These are phyloP conservation scores for Euphorbia corollata DNA, from an alignment of 441 rosid genomes.

Conservation along the genomic window DNA sequence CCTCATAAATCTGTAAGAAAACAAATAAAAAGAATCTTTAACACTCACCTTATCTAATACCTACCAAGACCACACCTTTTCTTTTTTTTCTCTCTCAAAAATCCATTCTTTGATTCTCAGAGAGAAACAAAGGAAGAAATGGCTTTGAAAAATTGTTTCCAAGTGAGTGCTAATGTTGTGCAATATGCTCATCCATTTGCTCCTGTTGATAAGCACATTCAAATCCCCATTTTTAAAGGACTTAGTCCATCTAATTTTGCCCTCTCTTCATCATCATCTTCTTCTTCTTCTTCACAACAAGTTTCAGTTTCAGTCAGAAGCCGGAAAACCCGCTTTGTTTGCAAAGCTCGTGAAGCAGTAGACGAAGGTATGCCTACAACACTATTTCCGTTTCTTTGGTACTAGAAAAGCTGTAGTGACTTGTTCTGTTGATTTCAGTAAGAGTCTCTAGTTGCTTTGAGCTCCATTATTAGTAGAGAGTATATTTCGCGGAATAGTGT, in stretches of 20 bases:
- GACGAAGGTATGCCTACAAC: too few relatives aligned
- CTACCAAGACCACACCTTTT: conserved; percentile 24
- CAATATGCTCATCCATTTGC: conserved; percentile 30
- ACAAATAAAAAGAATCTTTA: conserved; percentile 1
- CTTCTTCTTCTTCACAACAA: conserved; percentile 6
- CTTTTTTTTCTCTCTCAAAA: background rate
- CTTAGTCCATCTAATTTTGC: conserved; percentile 23
- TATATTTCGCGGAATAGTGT: too few relatives aligned
- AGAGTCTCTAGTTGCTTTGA: background rate
- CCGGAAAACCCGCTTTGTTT: too few relatives aligned
- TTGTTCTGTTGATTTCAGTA: background rate
- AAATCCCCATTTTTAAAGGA: conserved; percentile 24
- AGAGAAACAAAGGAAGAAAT: conserved; percentile 12
- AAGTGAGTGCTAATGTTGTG: conserved; percentile 29
- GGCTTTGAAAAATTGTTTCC: conserved; percentile 47
- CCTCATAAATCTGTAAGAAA: conserved; percentile 29
- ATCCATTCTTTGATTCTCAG: background rate
- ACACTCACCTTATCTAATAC: conserved; percentile 7
- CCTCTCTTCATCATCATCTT: conserved; percentile 14
- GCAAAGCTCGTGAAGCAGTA: too few relatives aligned
- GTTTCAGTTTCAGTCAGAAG: too few relatives aligned
- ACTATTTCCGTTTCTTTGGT: too few relatives aligned
- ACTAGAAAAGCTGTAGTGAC: too few relatives aligned
- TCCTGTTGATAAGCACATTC: conserved; percentile 27
- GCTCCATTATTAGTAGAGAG: too few relatives aligned